Evolutionary conservation across 2,329 filamentous ascomycete species (phyloP), one percentile per base, ranked within the genome.

Genomic region (Cyphellophora attinorum): DNA sequence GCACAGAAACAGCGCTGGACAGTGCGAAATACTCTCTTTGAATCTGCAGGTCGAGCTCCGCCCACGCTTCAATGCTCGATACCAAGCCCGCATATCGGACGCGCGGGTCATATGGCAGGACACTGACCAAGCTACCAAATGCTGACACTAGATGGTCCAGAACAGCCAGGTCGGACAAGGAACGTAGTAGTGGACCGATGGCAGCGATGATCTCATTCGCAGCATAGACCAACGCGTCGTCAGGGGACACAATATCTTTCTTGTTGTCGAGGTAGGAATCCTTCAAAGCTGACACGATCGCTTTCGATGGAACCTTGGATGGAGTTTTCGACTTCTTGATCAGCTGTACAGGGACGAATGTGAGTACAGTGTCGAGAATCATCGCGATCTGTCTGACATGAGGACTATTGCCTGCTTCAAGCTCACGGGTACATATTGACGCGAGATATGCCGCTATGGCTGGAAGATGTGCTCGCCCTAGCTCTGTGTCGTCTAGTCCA

Each of bases 401-500:
- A 2, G 58, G 53, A 12, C 54, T 56, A 14, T 62, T 51, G 17
- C 28, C 31, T 2, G 10, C 25, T 12, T 13, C 25, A 13, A 29
- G 13, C 16, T 42, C 42, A 5, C 19, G 32, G 14, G 42, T 33
- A 5, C 47, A 27, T 30, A 42, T 44, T 11, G 50, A 41, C 2
- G 50, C 45, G 11, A 50, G 41, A 29, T 36, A 34, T 5, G 50
- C 29, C 13, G 35, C 41, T 13, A 42, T 30, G 30, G 40, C 31
- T 16, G 38, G 44, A 30, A 44, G 13, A 41, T 42, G 44, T 29
- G 33, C 41, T 11, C 33, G 29, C 12, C 34, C 60, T 89, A 98
- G 96, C 53, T 98, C 93, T 56, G 96, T 91, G 59, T 98, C 91
- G 34, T 80, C 41, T 32, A 96, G 74, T 56, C 95, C 96, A 67